Conservation (phyloP, 192 early-diverging fungal genomes). For the Backusella luteola region DNA sequence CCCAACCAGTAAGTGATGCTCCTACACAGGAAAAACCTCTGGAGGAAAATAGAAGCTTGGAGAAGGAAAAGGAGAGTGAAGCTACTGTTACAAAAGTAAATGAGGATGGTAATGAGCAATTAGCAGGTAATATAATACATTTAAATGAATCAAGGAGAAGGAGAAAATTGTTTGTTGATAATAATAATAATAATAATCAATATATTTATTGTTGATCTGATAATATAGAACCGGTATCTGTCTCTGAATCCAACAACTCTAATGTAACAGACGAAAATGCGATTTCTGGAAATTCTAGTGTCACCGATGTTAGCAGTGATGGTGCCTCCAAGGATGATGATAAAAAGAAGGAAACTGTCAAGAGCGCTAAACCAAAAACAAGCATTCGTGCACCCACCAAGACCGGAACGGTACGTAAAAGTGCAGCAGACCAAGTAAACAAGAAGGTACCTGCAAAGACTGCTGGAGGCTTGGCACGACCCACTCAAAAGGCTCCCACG, state of each 20-base stretch:
- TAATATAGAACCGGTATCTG: background rate
- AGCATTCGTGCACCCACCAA: background rate
- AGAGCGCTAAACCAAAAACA: constrained; percentile 7
- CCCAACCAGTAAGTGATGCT: background rate
- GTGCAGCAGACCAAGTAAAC: background rate
- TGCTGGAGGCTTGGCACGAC: background rate
- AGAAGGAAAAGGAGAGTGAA: background rate
- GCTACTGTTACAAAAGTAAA: background rate
- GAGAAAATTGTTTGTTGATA: background rate
- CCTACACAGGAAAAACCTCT: background rate
- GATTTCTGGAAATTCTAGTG: constrained; percentile 4
- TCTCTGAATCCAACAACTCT: constrained; percentile 1
- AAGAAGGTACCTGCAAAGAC: constrained; percentile 5
- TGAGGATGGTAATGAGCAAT: background rate
- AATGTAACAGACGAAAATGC: background rate
- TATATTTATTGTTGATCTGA: background rate
- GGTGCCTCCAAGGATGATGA: background rate
- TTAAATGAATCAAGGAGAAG: background rate
- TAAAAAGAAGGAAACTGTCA: background rate
- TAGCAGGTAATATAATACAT: background rate
- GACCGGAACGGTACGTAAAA: constrained; percentile 1
- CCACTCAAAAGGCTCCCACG: background rate
- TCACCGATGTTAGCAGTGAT: background rate
- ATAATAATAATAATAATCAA: background rate
- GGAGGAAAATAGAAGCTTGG: background rate